phyloP scores from a whole-genome alignment of 345 rosid species.

The Abelmoschus esculentus region DNA sequence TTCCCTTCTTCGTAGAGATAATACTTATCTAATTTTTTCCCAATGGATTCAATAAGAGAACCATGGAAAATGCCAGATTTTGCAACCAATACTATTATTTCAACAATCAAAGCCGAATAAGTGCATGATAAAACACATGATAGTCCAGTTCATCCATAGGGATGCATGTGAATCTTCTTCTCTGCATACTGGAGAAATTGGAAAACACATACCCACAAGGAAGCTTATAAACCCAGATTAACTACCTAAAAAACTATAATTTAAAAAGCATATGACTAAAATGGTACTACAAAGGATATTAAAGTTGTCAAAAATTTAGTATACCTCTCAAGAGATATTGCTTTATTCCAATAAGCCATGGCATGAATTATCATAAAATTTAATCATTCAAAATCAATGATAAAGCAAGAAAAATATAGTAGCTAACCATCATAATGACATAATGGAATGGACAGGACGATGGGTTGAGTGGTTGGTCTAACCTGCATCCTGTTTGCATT shows the following conservation, averaged over 20 bases:
- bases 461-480: constrained; percentile 55
- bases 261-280: background rate
- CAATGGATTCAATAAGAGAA: background rate
- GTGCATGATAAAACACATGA: background rate
- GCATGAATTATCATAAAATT: background rate
- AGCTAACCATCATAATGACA: constrained; percentile 87
- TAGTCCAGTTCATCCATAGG: background rate
- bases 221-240: background rate
- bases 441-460: constrained; percentile 71
- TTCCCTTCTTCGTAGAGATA: background rate
- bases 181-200: background rate
- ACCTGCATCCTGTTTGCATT: constrained; percentile 70
- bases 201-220: background rate
- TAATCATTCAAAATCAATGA: constrained; percentile 7
- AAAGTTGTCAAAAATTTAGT: background rate
- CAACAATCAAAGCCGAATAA: constrained; percentile 9
- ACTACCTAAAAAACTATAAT: background rate
- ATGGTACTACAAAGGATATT: background rate
- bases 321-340: background rate
- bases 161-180: background rate
- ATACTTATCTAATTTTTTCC: background rate
- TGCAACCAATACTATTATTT: background rate
- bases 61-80: background rate
- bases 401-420: constrained; percentile 7
- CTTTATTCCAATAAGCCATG: background rate